Percentiles rank a stretch among this genome's conserved stretches.
Evolutionary conservation across 225 moss, liverwort and hornwort genomes (phyloP).

Genomic region (Pleurozium schreberi): DNA sequence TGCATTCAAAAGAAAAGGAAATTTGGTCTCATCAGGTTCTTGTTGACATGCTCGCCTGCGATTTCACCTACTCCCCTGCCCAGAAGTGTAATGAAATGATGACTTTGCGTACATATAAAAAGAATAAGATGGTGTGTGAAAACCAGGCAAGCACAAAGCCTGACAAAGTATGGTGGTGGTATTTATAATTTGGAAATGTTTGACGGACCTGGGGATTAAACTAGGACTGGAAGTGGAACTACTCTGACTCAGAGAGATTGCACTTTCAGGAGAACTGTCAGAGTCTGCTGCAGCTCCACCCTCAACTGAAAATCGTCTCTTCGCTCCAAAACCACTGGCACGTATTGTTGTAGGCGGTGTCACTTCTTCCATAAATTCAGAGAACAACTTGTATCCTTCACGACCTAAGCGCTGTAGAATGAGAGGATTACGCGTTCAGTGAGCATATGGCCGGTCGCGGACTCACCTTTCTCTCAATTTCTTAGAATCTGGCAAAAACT

Average conservation of each 20-base stretch:
- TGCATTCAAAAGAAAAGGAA: slow-evolving; percentile 9
- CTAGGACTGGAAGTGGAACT: slow-evolving; percentile 35
- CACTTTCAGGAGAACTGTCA: slow-evolving; percentile 46
- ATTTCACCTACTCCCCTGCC: not conserved
- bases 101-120: not conserved
- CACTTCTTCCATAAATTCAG: slow-evolving; percentile 63
- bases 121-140: not conserved
- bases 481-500: not conserved
- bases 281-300: slow-evolving; percentile 20
- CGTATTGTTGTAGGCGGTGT: slow-evolving; percentile 66
- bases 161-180: not conserved
- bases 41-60: not conserved
- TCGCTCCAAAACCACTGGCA: slow-evolving; percentile 59
- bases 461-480: not conserved
- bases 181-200: not conserved
- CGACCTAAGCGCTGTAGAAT: slow-evolving; percentile 41
- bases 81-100: not conserved
- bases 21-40: not conserved
- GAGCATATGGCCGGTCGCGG: not conserved
- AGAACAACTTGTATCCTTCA: slow-evolving; percentile 69
- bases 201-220: slow-evolving; percentile 36
- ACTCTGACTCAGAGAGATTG: slow-evolving; percentile 22
- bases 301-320: slow-evolving; percentile 59
- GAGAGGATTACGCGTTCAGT: not conserved
- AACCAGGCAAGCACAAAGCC: not conserved